phyloP scores from a whole-genome alignment of 768 basidiomycete species.

The Mycena filopes region DNA sequence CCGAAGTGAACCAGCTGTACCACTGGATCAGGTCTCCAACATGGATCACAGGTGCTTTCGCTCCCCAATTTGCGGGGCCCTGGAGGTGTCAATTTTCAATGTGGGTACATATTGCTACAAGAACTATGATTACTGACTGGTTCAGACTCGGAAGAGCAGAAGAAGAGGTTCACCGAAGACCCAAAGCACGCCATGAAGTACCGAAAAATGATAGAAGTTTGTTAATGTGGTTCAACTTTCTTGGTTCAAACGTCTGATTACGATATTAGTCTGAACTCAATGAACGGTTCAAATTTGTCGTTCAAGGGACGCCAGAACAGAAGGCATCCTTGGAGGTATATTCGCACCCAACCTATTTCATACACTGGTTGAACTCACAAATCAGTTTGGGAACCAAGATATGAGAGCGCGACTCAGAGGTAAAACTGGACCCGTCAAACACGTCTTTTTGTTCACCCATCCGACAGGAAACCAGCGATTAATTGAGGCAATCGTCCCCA shows the following conservation, averaged over 20 bases:
- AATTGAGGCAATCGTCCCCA: conserved; percentile 47
- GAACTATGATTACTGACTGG: neutral
- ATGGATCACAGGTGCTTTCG: conserved; percentile 53
- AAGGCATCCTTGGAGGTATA: conserved; percentile 54
- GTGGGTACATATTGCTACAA: conserved; percentile 3
- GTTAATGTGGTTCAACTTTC: neutral
- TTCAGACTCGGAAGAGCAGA: conserved; percentile 33
- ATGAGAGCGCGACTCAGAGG: conserved; percentile 34
- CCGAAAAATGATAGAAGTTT: conserved; percentile 38
- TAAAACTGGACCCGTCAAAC: neutral
- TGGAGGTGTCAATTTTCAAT: conserved; percentile 40
- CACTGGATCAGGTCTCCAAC: conserved; percentile 60
- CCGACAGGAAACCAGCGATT: conserved; percentile 27
- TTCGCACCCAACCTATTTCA: neutral
- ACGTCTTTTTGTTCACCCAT: too few species aligned
- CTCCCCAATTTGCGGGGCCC: conserved; percentile 43
- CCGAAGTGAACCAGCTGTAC: conserved; percentile 48
- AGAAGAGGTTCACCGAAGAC: conserved; percentile 47
- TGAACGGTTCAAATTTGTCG: conserved; percentile 43
- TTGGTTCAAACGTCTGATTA: conserved; percentile 19
- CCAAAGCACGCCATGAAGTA: conserved; percentile 52
- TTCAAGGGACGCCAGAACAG: conserved; percentile 52
- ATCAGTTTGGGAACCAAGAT: conserved; percentile 38
- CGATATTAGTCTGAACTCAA: conserved; percentile 42
- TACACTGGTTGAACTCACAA: neutral